A percentile compares a stretch with the other conserved stretches of the same genome.
Evolutionary conservation across 179 eudicot genomes (phyloP).

Genomic region (Beta macrorhiza): DNA sequence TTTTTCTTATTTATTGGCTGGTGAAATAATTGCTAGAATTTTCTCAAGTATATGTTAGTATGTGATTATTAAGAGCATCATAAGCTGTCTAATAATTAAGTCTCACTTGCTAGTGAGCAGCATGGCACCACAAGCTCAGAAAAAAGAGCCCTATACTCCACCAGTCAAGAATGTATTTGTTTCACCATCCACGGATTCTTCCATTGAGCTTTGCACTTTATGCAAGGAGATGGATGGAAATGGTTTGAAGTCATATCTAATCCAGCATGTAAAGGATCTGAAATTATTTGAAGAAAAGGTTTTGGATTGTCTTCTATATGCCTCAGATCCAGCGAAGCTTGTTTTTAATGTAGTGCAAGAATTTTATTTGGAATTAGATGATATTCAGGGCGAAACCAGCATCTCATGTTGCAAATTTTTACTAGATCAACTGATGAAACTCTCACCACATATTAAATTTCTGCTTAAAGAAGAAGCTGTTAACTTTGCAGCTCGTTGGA

Average conservation of each 20-base stretch:
- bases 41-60: background rate
- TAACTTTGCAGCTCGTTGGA: conserved; percentile 39
- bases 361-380: conserved; percentile 23
- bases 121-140: conserved; percentile 4
- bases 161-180: background rate
- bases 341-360: conserved; percentile 36
- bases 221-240: conserved; percentile 18
- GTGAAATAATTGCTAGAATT: background rate
- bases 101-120: conserved; percentile 8
- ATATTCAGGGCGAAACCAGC: conserved; percentile 5
- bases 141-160: background rate
- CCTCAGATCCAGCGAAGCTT: conserved; percentile 39
- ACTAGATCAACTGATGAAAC: conserved; percentile 23
- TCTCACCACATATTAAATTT: conserved; percentile 24
- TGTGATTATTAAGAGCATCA: background rate
- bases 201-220: conserved; percentile 7
- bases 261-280: conserved; percentile 15
- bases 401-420: conserved; percentile 18
- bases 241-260: conserved; percentile 19
- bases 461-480: conserved; percentile 28
- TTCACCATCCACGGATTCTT: conserved; percentile 14
- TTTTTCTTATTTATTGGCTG: background rate
- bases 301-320: conserved; percentile 20
- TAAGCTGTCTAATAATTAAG: background rate
- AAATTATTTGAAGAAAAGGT: conserved; percentile 7